Evolutionary conservation across 208 protist species (phyloP).

Genomic region (Acanthamoeba triangularis): DNA sequence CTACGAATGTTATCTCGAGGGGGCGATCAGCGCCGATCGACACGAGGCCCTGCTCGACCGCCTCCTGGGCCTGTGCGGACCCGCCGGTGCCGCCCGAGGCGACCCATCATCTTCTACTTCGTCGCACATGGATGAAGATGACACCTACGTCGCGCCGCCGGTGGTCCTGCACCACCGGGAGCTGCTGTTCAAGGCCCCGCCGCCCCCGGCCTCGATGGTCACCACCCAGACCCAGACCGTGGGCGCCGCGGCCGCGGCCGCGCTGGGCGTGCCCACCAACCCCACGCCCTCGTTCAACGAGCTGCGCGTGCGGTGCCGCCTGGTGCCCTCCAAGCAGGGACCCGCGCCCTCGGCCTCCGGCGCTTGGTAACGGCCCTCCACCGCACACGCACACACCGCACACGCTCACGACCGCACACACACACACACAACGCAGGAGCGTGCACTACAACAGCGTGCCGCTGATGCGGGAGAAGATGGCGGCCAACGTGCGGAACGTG

Average conservation of each 20-base stretch:
- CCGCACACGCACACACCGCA: neutral
- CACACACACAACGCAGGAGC: neutral
- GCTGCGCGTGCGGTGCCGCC: constrained; percentile 31
- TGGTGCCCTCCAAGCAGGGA: constrained; percentile 36
- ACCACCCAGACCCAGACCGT: constrained; percentile 26
- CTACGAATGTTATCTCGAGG: constrained; percentile 34
- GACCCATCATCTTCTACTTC: neutral
- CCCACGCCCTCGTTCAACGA: constrained; percentile 24
- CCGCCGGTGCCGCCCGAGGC: neutral
- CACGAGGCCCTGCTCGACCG: constrained; percentile 26
- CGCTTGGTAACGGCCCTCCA: neutral
- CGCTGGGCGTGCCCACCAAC: constrained; percentile 7
- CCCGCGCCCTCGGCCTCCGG: neutral
- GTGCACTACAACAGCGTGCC: constrained; percentile 25
- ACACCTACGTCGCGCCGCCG: neutral
- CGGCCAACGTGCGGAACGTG: constrained; percentile 35
- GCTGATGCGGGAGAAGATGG: constrained; percentile 29
- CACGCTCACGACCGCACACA: neutral
- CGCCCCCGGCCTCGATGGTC: neutral
- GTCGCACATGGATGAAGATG: neutral
- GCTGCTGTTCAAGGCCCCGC: constrained; percentile 30
- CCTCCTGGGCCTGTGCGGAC: neutral
- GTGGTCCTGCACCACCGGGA: constrained; percentile 30
- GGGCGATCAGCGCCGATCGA: neutral
- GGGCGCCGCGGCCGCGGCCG: neutral